Evolutionary conservation across 352 stramenopile genomes (phyloP).

Genomic region (Vaucheria bursata): DNA sequence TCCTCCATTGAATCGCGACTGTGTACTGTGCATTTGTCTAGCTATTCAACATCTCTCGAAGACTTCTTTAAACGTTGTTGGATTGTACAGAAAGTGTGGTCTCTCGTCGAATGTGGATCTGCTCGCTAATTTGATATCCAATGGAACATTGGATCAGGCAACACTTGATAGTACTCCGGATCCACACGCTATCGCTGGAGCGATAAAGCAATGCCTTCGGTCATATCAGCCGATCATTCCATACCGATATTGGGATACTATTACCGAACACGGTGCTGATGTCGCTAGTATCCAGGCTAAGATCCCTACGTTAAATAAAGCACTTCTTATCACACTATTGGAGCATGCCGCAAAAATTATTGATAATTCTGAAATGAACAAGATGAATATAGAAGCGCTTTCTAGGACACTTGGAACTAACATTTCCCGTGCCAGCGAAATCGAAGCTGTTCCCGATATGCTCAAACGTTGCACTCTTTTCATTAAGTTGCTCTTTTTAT

Average conservation of each 20-base stretch:
- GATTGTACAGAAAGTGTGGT: slow-evolving; percentile 1
- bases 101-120: background rate
- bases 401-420: background rate
- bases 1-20: background rate
- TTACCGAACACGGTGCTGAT: background rate
- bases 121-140: background rate
- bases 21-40: background rate
- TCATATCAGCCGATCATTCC: slow-evolving; percentile 6
- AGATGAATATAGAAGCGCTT: background rate
- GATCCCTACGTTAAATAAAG: slow-evolving; percentile 1
- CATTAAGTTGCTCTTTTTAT: background rate
- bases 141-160: background rate
- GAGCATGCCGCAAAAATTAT: slow-evolving; percentile 2
- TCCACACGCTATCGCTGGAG: slow-evolving; percentile 5
- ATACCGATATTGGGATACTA: background rate
- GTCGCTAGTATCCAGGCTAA: background rate
- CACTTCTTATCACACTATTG: background rate
- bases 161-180: background rate
- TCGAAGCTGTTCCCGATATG: background rate
- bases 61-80: background rate
- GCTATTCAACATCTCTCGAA: background rate
- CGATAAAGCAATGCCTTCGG: background rate
- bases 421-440: slow-evolving; percentile 2
- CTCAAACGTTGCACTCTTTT: background rate
- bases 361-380: background rate